phyloP scores from a whole-genome alignment of 2,329 filamentous ascomycete genomes.

The Aureobasidium sp. region DNA sequence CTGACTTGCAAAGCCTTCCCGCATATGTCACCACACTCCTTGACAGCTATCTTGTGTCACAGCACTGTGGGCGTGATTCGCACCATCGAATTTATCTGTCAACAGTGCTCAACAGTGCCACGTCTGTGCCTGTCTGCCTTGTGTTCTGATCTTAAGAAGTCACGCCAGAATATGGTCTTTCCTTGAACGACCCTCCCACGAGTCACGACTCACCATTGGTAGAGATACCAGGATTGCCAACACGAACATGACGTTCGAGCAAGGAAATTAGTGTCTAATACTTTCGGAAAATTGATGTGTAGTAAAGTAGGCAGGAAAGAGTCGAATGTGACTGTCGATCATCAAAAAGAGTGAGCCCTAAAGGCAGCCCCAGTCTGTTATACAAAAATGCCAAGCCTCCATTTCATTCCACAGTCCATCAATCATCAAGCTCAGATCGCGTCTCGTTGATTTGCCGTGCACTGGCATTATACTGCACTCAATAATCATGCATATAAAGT shows the following conservation, averaged over 20 bases:
- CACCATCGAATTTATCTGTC: background rate
- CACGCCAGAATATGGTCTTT: background rate
- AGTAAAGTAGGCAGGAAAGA: background rate
- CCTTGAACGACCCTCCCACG: background rate
- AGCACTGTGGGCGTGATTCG: background rate
- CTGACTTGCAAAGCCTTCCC: slow-evolving; percentile 3
- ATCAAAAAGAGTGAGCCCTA: background rate
- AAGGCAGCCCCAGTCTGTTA: background rate
- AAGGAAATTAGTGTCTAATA: background rate
- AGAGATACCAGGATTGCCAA: background rate
- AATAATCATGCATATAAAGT: background rate
- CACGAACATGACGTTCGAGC: background rate
- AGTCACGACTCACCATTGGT: background rate
- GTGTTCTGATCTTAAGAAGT: background rate
- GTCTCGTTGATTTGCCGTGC: background rate
- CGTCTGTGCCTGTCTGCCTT: slow-evolving; percentile 11
- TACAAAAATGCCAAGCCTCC: background rate
- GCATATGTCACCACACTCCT: slow-evolving; percentile 12
- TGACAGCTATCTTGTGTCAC: slow-evolving; percentile 2
- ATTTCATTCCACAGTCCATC: background rate
- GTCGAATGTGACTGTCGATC: background rate
- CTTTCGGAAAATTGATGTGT: background rate
- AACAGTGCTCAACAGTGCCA: slow-evolving; percentile 2
- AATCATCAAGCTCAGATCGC: background rate
- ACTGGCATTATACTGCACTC: background rate